Evolutionary conservation across 495 filamentous ascomycete genomes (phyloP).

Genomic region (Trichoderma orchidacearum): DNA sequence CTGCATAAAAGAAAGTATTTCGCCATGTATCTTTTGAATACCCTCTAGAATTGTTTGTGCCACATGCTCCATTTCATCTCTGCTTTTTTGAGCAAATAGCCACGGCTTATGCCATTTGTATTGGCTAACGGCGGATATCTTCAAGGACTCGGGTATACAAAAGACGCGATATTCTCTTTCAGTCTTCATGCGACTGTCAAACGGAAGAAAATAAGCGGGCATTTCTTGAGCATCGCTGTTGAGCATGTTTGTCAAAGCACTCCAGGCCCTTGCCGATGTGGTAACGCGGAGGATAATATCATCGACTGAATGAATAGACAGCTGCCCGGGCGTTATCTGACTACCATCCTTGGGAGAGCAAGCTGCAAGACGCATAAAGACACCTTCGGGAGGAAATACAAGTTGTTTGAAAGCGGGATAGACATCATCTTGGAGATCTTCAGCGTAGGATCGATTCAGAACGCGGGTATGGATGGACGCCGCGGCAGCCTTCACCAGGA

Average conservation of each 20-base stretch:
- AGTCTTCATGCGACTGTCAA: constrained; percentile 12
- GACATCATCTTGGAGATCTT: constrained; percentile 9
- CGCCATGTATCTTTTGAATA: neutral
- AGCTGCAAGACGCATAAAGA: constrained; percentile 17
- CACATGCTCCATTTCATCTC: constrained; percentile 1
- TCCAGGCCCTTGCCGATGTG: constrained; percentile 13
- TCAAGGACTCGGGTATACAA: constrained; percentile 9
- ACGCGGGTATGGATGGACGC: constrained; percentile 7
- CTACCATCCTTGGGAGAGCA: constrained; percentile 19
- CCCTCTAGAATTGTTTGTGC: constrained; percentile 5
- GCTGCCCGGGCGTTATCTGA: constrained; percentile 4
- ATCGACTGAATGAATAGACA: constrained; percentile 6
- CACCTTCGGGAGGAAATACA: constrained; percentile 11
- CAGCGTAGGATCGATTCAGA: constrained; percentile 7
- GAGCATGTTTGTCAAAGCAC: constrained; percentile 6
- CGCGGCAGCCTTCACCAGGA: constrained; percentile 6
- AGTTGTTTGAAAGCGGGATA: constrained; percentile 5
- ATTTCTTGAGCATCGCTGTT: neutral
- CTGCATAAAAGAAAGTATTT: constrained; percentile 5
- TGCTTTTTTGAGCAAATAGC: constrained; percentile 7
- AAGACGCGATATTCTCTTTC: constrained; percentile 20
- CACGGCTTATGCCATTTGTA: constrained; percentile 19
- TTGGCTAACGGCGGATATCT: constrained; percentile 19
- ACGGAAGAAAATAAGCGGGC: constrained; percentile 17
- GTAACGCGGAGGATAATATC: constrained; percentile 14